phyloP scores from a whole-genome alignment of 768 basidiomycete genomes.

The Inosperma sp. region DNA sequence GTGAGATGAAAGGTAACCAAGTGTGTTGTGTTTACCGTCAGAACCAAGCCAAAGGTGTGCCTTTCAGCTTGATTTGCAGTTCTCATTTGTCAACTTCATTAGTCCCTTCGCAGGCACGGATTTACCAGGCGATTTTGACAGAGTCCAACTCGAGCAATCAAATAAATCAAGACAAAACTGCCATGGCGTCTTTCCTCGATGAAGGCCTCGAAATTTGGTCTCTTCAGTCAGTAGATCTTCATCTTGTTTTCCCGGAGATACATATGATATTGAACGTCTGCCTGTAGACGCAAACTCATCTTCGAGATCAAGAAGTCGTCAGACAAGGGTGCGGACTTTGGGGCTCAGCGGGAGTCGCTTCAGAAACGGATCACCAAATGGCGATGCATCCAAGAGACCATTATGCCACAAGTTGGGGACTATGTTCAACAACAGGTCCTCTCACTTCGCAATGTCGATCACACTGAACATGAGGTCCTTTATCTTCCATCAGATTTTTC shows the following conservation, averaged over 20 bases:
- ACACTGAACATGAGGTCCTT: constrained; percentile 1
- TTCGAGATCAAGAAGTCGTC: not conserved
- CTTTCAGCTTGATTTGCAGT: not conserved
- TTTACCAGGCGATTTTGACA: constrained; percentile 3
- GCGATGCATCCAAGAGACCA: constrained; percentile 9
- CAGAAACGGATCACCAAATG: constrained; percentile 13
- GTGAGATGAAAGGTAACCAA: constrained; percentile 6
- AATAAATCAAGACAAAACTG: not conserved
- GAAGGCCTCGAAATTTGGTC: constrained; percentile 11
- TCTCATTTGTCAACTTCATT: not conserved
- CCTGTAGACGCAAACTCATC: not conserved
- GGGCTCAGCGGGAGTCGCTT: not conserved
- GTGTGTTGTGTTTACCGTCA: constrained; percentile 22
- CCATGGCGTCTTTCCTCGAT: constrained; percentile 8
- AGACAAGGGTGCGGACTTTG: not conserved
- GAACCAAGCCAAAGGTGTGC: constrained; percentile 1
- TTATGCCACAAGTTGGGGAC: constrained; percentile 10
- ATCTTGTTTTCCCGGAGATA: not conserved
- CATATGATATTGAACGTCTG: not conserved
- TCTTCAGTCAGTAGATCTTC: constrained; percentile 10
- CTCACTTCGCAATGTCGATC: not conserved
- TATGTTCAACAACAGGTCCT: not conserved
- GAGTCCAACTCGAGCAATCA: not conserved
- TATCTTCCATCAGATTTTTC: constrained; percentile 17
- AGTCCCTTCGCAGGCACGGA: constrained; percentile 3